Evolutionary conservation across 495 filamentous ascomycete species (phyloP).

Genomic region (Trypethelium eluteriae): DNA sequence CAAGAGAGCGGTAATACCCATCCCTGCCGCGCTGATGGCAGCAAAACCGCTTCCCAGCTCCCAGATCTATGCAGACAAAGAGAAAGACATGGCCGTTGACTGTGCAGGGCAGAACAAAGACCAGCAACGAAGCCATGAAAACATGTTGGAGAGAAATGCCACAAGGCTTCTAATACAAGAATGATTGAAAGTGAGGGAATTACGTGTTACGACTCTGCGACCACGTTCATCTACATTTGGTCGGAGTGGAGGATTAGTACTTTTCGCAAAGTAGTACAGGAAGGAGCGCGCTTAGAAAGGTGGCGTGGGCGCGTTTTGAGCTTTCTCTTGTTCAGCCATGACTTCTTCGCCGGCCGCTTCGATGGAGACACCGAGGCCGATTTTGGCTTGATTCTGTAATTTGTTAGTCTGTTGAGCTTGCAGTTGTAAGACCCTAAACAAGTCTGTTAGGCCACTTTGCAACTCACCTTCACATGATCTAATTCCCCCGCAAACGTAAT

Average conservation of each 20-base stretch:
- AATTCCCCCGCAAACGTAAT: conserved; percentile 96
- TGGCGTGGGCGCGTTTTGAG: conserved; percentile 30
- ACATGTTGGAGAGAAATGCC: not conserved
- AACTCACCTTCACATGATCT: conserved; percentile 85
- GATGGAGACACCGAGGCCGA: conserved; percentile 89
- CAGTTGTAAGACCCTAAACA: no score
- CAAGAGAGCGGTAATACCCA: conserved; percentile 10
- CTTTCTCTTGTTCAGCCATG: conserved; percentile 80
- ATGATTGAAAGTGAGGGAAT: not conserved
- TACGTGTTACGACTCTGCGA: not conserved
- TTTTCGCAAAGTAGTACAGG: not conserved
- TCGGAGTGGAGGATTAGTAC: not conserved
- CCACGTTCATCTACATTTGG: not conserved
- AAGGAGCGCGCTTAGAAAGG: conserved; percentile 31
- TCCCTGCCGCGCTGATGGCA: not conserved
- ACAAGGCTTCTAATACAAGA: conserved; percentile 11
- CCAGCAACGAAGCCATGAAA: not conserved
- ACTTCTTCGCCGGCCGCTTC: conserved; percentile 84
- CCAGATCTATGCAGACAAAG: conserved; percentile 10
- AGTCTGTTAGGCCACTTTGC: no score
- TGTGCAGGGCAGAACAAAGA: not conserved
- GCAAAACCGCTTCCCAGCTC: not conserved
- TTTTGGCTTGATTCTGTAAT: conserved; percentile 80
- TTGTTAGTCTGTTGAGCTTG: not conserved
- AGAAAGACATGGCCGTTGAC: not conserved